Base-by-base conservation (phyloP, 2,329 filamentous ascomycete genomes). In the Trichoderma arundinaceum region DNA sequence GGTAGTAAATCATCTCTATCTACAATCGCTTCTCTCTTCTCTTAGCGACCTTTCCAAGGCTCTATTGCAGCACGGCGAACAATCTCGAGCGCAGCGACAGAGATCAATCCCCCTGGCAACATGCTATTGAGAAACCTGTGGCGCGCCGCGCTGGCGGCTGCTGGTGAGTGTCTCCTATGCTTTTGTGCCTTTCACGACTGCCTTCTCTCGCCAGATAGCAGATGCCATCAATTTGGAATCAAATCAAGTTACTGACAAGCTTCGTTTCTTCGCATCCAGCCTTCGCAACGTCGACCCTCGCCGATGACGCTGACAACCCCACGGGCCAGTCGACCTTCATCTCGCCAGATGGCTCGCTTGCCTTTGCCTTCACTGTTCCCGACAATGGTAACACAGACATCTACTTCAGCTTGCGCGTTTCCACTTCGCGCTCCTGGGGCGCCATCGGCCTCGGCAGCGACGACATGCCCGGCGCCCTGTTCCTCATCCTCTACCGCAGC, bases 401-500 rank as follows among this genome's bases (percentile, higher is more conserved):
- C 44, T 87, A 81, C 75, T 85, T 88, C 73, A 81, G 81, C n/a
- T 70, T 88, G 15, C 80, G 82, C 66, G 81, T 83, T 44, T 78
- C 81, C 35, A 76, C 73, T 43, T 72, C 73, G 9, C 75, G 79
- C 43, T 80, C 82, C 41, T 88, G 84, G 84, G 80, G 80, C 48
- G 84, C 82, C 65, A 74, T 88, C 48, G 86, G 86, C 41, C 79
- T 87, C 43, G 86, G 86, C 52, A 80, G 77, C 64, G 69, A 79
- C 53, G 79, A 81, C 70, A 86, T 86, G 81, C 74, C 77, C 3
- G 79, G 82, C 57, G 77, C 84, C 7, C 77, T 88, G 28, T 82
- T 85, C 65, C 79, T 87, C 51, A 79, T 88, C 71, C 75, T 82
- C n/a, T 88, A 88, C 75, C 75, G 78, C 52, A 81, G 81, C 64